Conservation (phyloP, 768 basidiomycete genomes). For the Hericium rajendrae region DNA sequence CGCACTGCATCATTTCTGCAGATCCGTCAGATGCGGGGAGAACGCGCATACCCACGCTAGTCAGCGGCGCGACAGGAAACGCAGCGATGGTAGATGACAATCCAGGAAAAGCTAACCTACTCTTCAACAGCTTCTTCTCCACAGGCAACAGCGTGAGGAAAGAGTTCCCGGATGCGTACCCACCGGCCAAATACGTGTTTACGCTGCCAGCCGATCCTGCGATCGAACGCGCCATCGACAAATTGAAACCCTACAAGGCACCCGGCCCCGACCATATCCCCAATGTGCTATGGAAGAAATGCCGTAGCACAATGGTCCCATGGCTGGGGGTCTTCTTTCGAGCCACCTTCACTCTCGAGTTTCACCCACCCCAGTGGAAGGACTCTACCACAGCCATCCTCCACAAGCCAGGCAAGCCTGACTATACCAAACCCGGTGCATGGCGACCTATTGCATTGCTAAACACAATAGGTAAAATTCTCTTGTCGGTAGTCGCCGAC, state of each 20-base stretch:
- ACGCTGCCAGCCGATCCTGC: slow-evolving; percentile 8
- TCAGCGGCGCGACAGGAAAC: too few species aligned
- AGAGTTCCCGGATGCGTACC: slow-evolving; percentile 9
- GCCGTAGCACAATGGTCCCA: neutral
- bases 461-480: slow-evolving; percentile 23
- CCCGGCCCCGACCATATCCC: neutral
- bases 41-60: slow-evolving; percentile 12
- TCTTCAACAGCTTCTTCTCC: slow-evolving; percentile 20
- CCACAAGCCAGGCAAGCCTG: slow-evolving; percentile 24
- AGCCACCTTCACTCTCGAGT: neutral
- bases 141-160: neutral
- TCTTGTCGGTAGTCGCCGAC: slow-evolving; percentile 16
- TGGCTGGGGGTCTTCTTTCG: neutral
- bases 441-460: slow-evolving; percentile 31
- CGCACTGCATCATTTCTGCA: slow-evolving; percentile 3
- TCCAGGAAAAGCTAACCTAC: slow-evolving; percentile 11
- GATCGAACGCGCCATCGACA: neutral
- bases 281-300: neutral
- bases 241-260: neutral
- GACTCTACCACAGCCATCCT: slow-evolving; percentile 22
- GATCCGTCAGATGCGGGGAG: slow-evolving; percentile 7
- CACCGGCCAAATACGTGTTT: neutral
- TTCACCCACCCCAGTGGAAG: slow-evolving; percentile 14
- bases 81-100: slow-evolving; percentile 9
- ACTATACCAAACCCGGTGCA: slow-evolving; percentile 25